A percentile compares a stretch with the other conserved stretches of the same genome.
Evolutionary conservation across 2,329 filamentous ascomycete species (phyloP).

Genomic region (Monilinia vaccinii-corymbosi): DNA sequence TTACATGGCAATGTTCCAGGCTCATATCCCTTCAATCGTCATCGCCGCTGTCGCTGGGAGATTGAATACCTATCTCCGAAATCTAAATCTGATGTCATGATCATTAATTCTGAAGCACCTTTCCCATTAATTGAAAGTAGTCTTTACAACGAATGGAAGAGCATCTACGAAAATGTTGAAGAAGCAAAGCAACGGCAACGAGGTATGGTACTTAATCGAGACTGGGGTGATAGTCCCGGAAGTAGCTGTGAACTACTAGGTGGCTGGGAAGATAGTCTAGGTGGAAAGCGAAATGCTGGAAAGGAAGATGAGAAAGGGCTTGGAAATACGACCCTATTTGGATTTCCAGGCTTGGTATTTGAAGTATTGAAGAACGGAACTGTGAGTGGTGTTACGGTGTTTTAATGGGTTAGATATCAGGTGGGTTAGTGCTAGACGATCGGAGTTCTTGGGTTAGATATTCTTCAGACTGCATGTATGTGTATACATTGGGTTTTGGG

Average conservation of each 20-base stretch:
- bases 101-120: conserved; percentile 50
- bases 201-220: conserved; percentile 84
- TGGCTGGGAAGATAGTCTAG: conserved; percentile 70
- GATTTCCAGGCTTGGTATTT: conserved; percentile 89
- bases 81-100: conserved; percentile 31
- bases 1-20: conserved; percentile 92
- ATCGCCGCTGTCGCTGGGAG: conserved; percentile 82
- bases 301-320: conserved; percentile 46
- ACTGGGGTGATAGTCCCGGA: conserved; percentile 84
- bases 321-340: conserved; percentile 77
- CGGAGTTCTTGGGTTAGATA: not conserved
- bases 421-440: not conserved
- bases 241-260: conserved; percentile 76
- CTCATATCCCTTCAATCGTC: conserved; percentile 92
- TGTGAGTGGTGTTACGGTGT: conserved; percentile 83
- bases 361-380: conserved; percentile 90
- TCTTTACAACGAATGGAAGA: conserved; percentile 62
- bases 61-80: conserved; percentile 46
- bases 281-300: conserved; percentile 34
- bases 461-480: not conserved
- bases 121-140: conserved; percentile 64
- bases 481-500: not conserved
- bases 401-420: conserved; percentile 37
- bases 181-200: conserved; percentile 45
- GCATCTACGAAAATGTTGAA: conserved; percentile 48